Conservation (phyloP, 192 early-diverging fungal species). For the Coemansia asiatica region DNA sequence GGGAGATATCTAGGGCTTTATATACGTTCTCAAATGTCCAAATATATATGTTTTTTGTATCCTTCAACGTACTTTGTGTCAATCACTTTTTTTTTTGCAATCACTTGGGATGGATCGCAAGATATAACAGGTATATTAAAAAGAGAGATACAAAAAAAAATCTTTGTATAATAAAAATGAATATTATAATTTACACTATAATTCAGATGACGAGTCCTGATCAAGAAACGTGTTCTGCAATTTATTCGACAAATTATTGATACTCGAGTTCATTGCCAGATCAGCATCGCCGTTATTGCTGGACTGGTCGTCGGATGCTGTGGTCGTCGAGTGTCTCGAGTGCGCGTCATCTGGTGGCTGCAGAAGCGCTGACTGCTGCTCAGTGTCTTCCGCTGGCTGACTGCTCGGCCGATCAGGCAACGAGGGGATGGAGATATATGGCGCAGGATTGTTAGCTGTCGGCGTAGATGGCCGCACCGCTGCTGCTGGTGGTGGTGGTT, state of each 20-base stretch:
- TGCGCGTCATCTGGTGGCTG: constrained; percentile 2
- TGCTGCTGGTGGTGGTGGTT: background rate
- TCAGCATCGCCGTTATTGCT: background rate
- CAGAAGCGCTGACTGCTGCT: constrained; percentile 3
- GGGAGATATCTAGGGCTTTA: too few species aligned
- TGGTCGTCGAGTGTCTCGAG: constrained; percentile 7
- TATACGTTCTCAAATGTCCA: too few species aligned
- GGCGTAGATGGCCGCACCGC: background rate
- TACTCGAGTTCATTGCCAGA: constrained; percentile 2
- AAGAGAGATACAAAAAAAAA: too few species aligned
- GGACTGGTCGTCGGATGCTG: background rate
- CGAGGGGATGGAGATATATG: background rate
- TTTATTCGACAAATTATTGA: constrained; percentile 1
- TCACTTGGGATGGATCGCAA: too few species aligned
- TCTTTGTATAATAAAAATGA: too few species aligned
- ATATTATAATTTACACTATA: too few species aligned
- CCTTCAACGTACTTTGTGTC: too few species aligned
- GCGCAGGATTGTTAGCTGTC: background rate
- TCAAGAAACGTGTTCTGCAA: background rate
- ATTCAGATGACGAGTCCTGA: background rate
- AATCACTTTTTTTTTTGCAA: too few species aligned
- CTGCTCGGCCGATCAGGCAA: background rate
- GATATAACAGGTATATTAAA: too few species aligned
- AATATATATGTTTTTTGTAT: too few species aligned
- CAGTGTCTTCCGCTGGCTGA: background rate